These are phyloP conservation scores for Lachnellula subtilissima DNA, from an alignment of 2,329 filamentous ascomycete species.

Conservation along the genomic window DNA sequence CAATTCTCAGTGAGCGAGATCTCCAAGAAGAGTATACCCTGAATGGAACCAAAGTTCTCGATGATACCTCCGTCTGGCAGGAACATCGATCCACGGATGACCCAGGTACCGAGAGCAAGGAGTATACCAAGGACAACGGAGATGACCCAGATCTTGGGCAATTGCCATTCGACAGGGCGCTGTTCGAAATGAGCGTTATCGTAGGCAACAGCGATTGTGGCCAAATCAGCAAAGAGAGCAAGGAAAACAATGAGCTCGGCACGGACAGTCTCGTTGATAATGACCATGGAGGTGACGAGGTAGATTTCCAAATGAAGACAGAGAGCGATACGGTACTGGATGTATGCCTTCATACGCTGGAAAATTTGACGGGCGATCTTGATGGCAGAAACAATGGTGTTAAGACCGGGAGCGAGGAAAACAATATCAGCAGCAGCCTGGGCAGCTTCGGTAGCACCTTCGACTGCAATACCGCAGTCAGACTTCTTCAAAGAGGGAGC, in stretches of 20 bases:
- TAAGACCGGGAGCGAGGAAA: slow-evolving; percentile 86
- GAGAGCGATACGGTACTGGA: slow-evolving; percentile 90
- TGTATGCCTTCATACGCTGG: slow-evolving; percentile 95
- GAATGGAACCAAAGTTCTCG: slow-evolving; percentile 68
- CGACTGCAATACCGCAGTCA: slow-evolving; percentile 90
- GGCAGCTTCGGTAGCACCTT: slow-evolving; percentile 86
- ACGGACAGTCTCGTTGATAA: slow-evolving; percentile 71
- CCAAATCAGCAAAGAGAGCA: slow-evolving; percentile 73
- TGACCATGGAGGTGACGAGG: slow-evolving; percentile 72
- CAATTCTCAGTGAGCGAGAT: slow-evolving; percentile 72
- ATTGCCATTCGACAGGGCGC: slow-evolving; percentile 73
- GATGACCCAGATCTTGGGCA: slow-evolving; percentile 79
- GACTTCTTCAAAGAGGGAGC: slow-evolving; percentile 90
- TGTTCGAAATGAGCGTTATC: slow-evolving; percentile 73
- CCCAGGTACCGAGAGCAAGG: slow-evolving; percentile 67
- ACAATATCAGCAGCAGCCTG: slow-evolving; percentile 91
- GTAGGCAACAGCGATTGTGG: slow-evolving; percentile 73
- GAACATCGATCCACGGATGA: slow-evolving; percentile 67
- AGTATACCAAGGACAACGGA: slow-evolving; percentile 62
- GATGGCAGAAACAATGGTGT: slow-evolving; percentile 85
- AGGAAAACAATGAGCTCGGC: slow-evolving; percentile 74
- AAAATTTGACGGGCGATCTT: slow-evolving; percentile 95
- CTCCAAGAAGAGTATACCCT: slow-evolving; percentile 71
- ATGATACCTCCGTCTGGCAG: slow-evolving; percentile 66
- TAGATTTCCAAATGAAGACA: slow-evolving; percentile 86